Base-by-base conservation (phyloP, 768 basidiomycete species). In the Inosperma sp. region DNA sequence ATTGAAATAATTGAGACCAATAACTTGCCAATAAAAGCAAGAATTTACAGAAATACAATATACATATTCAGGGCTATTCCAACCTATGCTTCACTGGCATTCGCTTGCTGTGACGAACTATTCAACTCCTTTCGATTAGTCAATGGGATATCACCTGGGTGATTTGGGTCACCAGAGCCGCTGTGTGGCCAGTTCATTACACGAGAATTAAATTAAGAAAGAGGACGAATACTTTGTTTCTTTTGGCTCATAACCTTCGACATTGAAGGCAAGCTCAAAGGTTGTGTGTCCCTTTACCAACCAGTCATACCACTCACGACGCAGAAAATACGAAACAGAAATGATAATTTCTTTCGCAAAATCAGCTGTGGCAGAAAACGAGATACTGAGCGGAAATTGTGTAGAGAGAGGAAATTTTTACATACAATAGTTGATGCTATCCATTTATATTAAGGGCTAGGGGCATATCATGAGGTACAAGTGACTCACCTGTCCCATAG, bases 401-500 rank as follows among this genome's bases (percentile, higher is more conserved):
- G 13, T 17, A 10, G 14, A 7, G 35, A 23, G 27, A 13, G 9
- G 25, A 36, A 30, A 31, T 14, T 22, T n/a, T n/a, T n/a, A 46
- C 59, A 31, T 52, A 66, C 67, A 59, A 44, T 60, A 67, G 54
- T 71, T 69, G 42, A 69, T 66, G 14, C 68, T 70, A 46, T 10
- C 37, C 5, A 35, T 12, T 13, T 16, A 16, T 36, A 6, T 17
- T 37, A 42, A 39, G 21, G 9, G 44, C 33, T 6, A 26, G 8
- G 25, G 36, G 13, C 27, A 40, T 13, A 21, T 30, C 16, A 52
- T 13, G 42, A 27, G 12, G 34, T 13, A 33, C 21, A 64, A 67
- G 16, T n/a, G 21, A 69, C 73, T 36, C 26, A 77, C 75, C 76
- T 77, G 63, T 93, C 88, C 81, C 78, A 83, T 17, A 93, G 65